A percentile compares a stretch with the other conserved stretches of the same genome.
Conservation (phyloP, 2,329 filamentous ascomycete genomes). For the Chaetomium olivaceum region DNA sequence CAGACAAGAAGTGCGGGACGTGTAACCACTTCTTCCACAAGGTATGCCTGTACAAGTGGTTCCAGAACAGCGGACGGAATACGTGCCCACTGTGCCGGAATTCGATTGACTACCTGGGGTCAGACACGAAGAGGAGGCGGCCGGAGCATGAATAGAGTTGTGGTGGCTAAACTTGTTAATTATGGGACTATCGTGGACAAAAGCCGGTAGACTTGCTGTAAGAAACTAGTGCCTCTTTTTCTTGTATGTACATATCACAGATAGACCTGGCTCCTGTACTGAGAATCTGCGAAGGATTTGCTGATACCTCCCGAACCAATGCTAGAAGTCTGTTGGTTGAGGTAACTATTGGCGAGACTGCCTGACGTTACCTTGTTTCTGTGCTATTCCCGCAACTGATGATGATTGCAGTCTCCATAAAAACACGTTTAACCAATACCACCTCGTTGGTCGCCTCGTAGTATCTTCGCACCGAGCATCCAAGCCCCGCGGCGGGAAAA, state of each 20-base stretch:
- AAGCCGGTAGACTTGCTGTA: not conserved
- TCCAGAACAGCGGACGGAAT: constrained; percentile 87
- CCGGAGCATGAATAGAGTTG: constrained; percentile 27
- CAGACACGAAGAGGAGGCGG: constrained; percentile 29
- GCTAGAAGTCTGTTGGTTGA: not conserved
- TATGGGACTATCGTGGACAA: not conserved
- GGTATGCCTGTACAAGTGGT: constrained; percentile 93
- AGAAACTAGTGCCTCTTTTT: no score
- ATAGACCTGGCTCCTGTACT: not conserved
- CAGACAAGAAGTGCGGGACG: constrained; percentile 86
- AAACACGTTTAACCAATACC: not conserved
- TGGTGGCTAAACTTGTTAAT: not conserved
- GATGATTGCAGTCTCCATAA: not conserved
- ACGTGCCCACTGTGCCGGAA: constrained; percentile 93
- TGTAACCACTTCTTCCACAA: constrained; percentile 95
- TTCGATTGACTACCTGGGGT: constrained; percentile 64
- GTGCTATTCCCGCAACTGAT: not conserved
- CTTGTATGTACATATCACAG: not conserved
- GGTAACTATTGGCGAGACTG: no score
- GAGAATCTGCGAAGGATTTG: no score
- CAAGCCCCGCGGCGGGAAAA: not conserved
- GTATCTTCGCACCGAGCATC: not conserved
- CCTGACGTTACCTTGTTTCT: not conserved
- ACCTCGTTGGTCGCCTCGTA: not conserved
- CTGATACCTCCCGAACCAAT: not conserved